These are phyloP conservation scores for Coniochaeta sp. DNA, from an alignment of 2,329 filamentous ascomycete species.

Conservation along the genomic window DNA sequence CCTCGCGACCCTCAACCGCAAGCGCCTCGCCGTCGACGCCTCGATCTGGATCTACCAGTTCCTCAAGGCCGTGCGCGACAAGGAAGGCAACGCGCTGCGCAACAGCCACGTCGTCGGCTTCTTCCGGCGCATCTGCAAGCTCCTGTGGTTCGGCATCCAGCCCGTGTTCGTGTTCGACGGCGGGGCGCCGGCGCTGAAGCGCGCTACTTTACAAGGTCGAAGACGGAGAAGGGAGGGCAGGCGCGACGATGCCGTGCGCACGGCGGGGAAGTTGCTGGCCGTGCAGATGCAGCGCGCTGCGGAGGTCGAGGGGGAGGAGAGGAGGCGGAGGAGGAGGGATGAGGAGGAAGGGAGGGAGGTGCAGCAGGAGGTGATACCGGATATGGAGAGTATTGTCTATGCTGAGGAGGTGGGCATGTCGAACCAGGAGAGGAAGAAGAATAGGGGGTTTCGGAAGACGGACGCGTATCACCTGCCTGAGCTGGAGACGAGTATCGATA, in stretches of 20 bases:
- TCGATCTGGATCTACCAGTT: conserved; percentile 99
- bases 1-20: conserved; percentile 91
- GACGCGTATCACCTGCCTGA: conserved; percentile 95
- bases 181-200: conserved; percentile 82
- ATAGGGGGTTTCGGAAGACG: conserved; percentile 77
- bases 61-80: conserved; percentile 95
- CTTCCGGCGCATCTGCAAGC: conserved; percentile 96
- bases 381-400: conserved; percentile 69
- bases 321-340: conserved; percentile 35
- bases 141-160: conserved; percentile 91
- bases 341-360: conserved; percentile 38
- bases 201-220: conserved; percentile 77
- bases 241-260: conserved; percentile 85
- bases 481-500: conserved; percentile 65
- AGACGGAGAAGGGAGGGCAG: conserved; percentile 79
- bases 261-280: conserved; percentile 83
- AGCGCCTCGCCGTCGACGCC: conserved; percentile 92
- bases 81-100: conserved; percentile 91
- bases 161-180: conserved; percentile 98
- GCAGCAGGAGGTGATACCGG: conserved; percentile 61
- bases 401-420: conserved; percentile 84
- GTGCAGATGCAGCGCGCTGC: conserved; percentile 89
- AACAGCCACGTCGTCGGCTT: conserved; percentile 97
- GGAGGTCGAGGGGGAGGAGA: conserved; percentile 72
- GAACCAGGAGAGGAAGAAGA: conserved; percentile 64